These are phyloP conservation scores for Ganoderma sinense DNA, from an alignment of 1,284 basidiomycete genomes.

Conservation along the genomic window DNA sequence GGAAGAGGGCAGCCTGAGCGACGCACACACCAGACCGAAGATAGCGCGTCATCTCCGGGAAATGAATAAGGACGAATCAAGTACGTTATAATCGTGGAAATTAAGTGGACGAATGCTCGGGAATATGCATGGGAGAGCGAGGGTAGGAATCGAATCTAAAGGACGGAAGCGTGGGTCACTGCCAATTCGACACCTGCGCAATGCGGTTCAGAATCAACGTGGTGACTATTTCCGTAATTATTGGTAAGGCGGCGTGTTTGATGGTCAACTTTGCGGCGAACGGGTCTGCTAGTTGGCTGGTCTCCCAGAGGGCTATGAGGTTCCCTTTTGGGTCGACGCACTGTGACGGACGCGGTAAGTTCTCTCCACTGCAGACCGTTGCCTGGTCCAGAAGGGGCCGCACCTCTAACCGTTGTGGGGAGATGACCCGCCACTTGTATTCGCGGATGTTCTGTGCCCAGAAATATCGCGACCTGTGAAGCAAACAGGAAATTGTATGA, in stretches of 20 bases:
- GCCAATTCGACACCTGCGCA: conserved; percentile 63
- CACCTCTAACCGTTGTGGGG: conserved; percentile 71
- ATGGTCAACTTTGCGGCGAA: conserved; percentile 67
- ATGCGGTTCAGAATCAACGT: conserved; percentile 75
- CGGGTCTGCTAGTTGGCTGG: conserved; percentile 60
- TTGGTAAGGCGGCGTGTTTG: conserved; percentile 57
- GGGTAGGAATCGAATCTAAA: neutral
- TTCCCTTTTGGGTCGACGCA: conserved; percentile 63
- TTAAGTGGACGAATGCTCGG: conserved; percentile 23
- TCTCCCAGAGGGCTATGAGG: conserved; percentile 68
- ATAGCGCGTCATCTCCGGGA: conserved; percentile 20
- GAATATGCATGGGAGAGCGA: conserved; percentile 8
- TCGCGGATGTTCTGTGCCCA: conserved; percentile 68
- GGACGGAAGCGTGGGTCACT: conserved; percentile 22
- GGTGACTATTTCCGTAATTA: conserved; percentile 78
- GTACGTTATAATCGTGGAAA: conserved; percentile 33
- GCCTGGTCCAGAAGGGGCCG: conserved; percentile 25
- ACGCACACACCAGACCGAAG: conserved; percentile 15
- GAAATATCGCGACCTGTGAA: conserved; percentile 71
- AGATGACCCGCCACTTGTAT: conserved; percentile 71
- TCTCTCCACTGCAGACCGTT: neutral
- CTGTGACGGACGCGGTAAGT: conserved; percentile 42
- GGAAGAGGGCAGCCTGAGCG: conserved; percentile 1
- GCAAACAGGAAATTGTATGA: neutral
- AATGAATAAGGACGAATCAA: conserved; percentile 29